A percentile compares a stretch with the other conserved stretches of the same genome.
phyloP scores from a whole-genome alignment of 2,329 filamentous ascomycete genomes.

The Rasamsonia emersonii region DNA sequence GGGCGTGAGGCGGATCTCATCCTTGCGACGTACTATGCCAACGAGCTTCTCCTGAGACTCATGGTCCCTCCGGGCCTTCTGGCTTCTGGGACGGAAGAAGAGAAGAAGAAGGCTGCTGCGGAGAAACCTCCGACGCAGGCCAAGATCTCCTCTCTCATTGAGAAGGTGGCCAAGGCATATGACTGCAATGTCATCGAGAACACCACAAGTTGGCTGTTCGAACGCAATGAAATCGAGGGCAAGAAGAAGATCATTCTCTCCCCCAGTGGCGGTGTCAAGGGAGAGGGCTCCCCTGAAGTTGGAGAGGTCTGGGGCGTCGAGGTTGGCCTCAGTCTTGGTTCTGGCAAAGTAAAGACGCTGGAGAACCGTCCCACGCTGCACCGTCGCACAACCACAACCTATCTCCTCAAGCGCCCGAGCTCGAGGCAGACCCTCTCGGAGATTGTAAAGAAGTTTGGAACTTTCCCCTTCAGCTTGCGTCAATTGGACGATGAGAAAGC shows the following conservation, averaged over 20 bases:
- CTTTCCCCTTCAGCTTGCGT: slow-evolving; percentile 93
- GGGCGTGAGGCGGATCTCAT: slow-evolving; percentile 79
- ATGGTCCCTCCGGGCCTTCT: slow-evolving; percentile 87
- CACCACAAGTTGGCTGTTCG: slow-evolving; percentile 95
- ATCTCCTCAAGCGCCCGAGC: slow-evolving; percentile 86
- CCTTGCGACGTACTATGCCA: slow-evolving; percentile 87
- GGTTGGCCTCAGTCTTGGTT: slow-evolving; percentile 81
- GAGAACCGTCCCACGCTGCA: slow-evolving; percentile 85
- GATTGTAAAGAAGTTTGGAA: slow-evolving; percentile 93
- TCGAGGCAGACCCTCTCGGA: slow-evolving; percentile 89
- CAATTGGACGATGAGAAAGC: slow-evolving; percentile 95
- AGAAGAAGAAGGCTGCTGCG: slow-evolving; percentile 82
- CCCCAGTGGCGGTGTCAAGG: slow-evolving; percentile 71
- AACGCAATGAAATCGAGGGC: slow-evolving; percentile 94
- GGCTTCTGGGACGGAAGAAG: slow-evolving; percentile 76
- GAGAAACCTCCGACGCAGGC: slow-evolving; percentile 76
- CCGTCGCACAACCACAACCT: slow-evolving; percentile 84
- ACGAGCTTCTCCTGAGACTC: slow-evolving; percentile 84
- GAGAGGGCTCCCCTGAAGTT: slow-evolving; percentile 79
- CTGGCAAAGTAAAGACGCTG: slow-evolving; percentile 89
- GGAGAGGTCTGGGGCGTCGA: slow-evolving; percentile 98
- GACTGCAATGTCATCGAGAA: slow-evolving; percentile 92
- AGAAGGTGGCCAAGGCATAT: slow-evolving; percentile 86
- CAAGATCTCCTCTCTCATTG: slow-evolving; percentile 77
- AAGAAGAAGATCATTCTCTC: slow-evolving; percentile 96